A percentile compares a stretch with the other conserved stretches of the same genome.
Evolutionary conservation across 106 monocot genomes (phyloP).

Genomic region (Acorus calamus): DNA sequence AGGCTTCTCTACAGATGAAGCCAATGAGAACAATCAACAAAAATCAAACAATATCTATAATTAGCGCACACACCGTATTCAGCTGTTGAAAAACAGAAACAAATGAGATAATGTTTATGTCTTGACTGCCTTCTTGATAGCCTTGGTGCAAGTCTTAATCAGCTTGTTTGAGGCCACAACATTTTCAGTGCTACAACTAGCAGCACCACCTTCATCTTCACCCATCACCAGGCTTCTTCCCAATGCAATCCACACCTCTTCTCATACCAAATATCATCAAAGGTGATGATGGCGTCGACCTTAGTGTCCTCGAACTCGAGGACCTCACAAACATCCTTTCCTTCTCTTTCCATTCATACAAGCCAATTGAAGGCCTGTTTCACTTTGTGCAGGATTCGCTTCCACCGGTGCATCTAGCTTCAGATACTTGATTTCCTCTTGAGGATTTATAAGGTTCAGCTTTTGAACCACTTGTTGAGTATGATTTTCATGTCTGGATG

Average conservation of each 20-base stretch:
- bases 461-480: neutral
- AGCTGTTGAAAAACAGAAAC: too few species aligned
- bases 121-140: too few species aligned
- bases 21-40: too few species aligned
- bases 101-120: too few species aligned
- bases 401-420: neutral
- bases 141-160: conserved; percentile 19
- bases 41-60: too few species aligned
- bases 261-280: conserved; percentile 40
- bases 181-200: conserved; percentile 7
- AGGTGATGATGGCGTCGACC: conserved; percentile 53
- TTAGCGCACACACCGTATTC: too few species aligned
- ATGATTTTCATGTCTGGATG: neutral
- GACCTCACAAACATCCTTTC: conserved; percentile 9
- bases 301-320: conserved; percentile 38
- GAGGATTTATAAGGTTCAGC: conserved; percentile 7
- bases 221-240: conserved; percentile 46
- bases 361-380: conserved; percentile 14
- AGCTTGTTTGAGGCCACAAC: conserved; percentile 18
- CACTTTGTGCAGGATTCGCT: neutral
- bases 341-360: conserved; percentile 12
- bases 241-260: conserved; percentile 44
- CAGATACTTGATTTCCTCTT: conserved; percentile 12
- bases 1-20: too few species aligned
- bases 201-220: conserved; percentile 26